Evolutionary conservation across 202 grass and related monocot genomes (phyloP), one percentile per base, ranked within the genome.

Genomic region (Panicum virgatum): DNA sequence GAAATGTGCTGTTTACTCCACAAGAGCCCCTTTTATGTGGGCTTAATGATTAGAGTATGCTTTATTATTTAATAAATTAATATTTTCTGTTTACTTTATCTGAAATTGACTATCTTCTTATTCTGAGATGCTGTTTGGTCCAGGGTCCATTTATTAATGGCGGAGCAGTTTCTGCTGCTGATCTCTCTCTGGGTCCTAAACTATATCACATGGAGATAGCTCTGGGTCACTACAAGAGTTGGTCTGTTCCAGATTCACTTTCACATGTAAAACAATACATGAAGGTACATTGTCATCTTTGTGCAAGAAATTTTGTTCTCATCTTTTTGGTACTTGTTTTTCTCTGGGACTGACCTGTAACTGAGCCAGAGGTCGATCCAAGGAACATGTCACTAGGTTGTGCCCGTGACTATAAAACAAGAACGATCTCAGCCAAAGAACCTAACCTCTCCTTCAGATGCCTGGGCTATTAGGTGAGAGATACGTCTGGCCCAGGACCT

Each of bases 141-240:
- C 62, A 98, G 96, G 96, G 96, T 77, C 96, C 92, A 58, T 95
- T 91, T 88, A 88, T 98, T 47, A 96, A 96, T 64, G 89, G 90
- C 61, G 85, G 58, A 86, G 75, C 65, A 57, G 69, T 98, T 86
- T 96, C 87, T 79, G 89, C 86, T 61, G 82, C 89, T 86, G 92
- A 96, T 84, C 83, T 98, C 44, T 94, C 92, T 61, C 89, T 96
- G 78, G 87, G 73, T 38, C 96, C 89, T 23, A 98, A 98, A 83
- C 85, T 98, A 61, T 98, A 90, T 73, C 96, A 98, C 83, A 90
- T 98, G 92, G 96, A 96, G 74, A 93, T 93, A 79, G 72, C 90
- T 80, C 91, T 98, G 36, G 83, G 87, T 39, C 96, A 96, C 65
- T 98, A 93, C 76, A 98, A 96, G 74, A 92, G 87, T 78, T 98